Percentiles rank a stretch among this genome's conserved stretches.
phyloP scores from a whole-genome alignment of 768 basidiomycete genomes.

The Panaeolus papilionaceus region DNA sequence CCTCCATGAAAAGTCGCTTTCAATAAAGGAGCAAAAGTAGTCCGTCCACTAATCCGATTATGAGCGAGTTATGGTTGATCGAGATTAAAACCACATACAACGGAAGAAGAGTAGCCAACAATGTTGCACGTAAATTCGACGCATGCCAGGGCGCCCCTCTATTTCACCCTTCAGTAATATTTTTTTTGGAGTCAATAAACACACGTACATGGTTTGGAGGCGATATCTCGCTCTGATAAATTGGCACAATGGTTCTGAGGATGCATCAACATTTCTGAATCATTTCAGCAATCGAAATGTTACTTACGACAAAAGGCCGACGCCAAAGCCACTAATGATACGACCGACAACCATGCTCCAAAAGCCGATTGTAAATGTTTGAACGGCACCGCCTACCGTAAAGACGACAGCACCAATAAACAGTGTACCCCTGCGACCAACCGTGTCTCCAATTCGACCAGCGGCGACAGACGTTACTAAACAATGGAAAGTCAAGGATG shows the following conservation, averaged over 20 bases:
- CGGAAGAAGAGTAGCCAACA: conserved; percentile 87
- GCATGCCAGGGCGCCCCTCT: conserved; percentile 91
- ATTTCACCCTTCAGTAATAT: conserved; percentile 9
- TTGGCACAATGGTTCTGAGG: conserved; percentile 88
- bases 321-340: conserved; percentile 86
- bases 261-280: neutral
- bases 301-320: conserved; percentile 85
- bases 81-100: conserved; percentile 56
- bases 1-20: conserved; percentile 89
- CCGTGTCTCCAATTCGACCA: conserved; percentile 84
- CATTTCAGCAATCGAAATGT: conserved; percentile 8
- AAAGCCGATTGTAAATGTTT: conserved; percentile 84
- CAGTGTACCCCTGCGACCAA: conserved; percentile 87
- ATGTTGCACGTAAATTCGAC: conserved; percentile 97
- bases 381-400: conserved; percentile 84
- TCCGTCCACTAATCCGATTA: conserved; percentile 76
- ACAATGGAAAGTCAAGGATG: neutral
- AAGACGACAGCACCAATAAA: conserved; percentile 86
- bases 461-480: conserved; percentile 89
- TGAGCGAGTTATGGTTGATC: neutral
- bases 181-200: neutral
- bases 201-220: conserved; percentile 82
- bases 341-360: conserved; percentile 84
- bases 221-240: conserved; percentile 95
- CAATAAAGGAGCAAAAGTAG: conserved; percentile 90